phyloP scores from a whole-genome alignment of 768 basidiomycete species.

The Lentinula edodes region DNA sequence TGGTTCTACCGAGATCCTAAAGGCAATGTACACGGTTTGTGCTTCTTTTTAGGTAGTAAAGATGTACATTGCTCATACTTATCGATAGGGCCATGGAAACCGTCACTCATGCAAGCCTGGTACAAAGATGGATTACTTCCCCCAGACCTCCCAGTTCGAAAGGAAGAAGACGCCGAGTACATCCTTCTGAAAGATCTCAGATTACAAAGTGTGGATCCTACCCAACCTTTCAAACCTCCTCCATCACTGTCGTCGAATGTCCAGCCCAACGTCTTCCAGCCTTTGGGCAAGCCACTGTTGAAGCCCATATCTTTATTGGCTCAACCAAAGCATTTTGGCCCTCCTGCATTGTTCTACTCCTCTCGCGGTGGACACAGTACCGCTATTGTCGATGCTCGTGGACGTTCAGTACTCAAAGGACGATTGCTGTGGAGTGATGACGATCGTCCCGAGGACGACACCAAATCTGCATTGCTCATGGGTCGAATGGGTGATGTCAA shows the following conservation, averaged over 20 bases:
- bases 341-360: slow-evolving; percentile 82
- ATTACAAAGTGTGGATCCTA: slow-evolving; percentile 76
- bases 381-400: slow-evolving; percentile 80
- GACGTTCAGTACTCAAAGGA: slow-evolving; percentile 77
- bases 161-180: slow-evolving; percentile 69
- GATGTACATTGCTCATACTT: slow-evolving; percentile 8
- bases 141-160: slow-evolving; percentile 73
- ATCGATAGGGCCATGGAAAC: slow-evolving; percentile 74
- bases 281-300: slow-evolving; percentile 53
- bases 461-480: slow-evolving; percentile 19
- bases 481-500: slow-evolving; percentile 77
- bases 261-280: slow-evolving; percentile 16
- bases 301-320: slow-evolving; percentile 69
- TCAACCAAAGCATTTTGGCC: slow-evolving; percentile 80
- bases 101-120: slow-evolving; percentile 86
- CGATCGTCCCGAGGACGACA: slow-evolving; percentile 38
- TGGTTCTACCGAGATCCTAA: slow-evolving; percentile 89
- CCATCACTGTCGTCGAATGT: slow-evolving; percentile 39
- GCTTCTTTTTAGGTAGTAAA: not conserved
- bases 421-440: slow-evolving; percentile 77
- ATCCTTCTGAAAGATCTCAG: slow-evolving; percentile 68
- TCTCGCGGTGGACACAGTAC: slow-evolving; percentile 90
- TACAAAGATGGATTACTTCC: slow-evolving; percentile 81
- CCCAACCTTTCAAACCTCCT: slow-evolving; percentile 60
- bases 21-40: slow-evolving; percentile 69